Evolutionary conservation across 2,329 filamentous ascomycete species (phyloP), one percentile per base, ranked within the genome.

Genomic region (Ascosphaera aggregata): DNA sequence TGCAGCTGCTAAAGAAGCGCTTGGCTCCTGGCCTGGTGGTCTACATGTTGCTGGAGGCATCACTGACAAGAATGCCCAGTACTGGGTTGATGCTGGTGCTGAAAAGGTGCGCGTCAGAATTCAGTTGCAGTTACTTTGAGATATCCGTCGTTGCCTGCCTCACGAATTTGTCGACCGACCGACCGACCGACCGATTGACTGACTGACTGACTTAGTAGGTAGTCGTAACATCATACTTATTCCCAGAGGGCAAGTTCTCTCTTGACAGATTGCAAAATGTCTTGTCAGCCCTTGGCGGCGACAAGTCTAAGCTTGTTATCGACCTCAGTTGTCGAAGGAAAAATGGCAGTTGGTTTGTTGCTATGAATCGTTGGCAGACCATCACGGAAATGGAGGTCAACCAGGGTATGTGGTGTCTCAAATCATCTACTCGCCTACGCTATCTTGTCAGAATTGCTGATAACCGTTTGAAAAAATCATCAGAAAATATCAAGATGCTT

Each of bases 301-400:
- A 92, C 53, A 81, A 66, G 53, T 61, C 65, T 37, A 89, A 80
- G 58, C 71, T 98, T 37, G 86, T 98, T 47, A 85, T 98, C 54
- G 89, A 98, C 53, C 69, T 98, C 18, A 93, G 84, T 58, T 98
- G 89, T 54, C 73, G 89, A 39, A 67, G 75, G 42, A 76, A 74
- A 43, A 78, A 67, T 30, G 65, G 76, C 41, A 76, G 64, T 31
- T 98, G 89, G 89, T 84, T 80, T 50, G 89, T 98, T n/a, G 86
- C 89, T 40, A 98, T 92, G 77, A 81, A 98, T 58, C 92, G 92
- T 57, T 98, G 89, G 89, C 89, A 95, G 65, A 93, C 82, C 1
- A 76, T 95, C 41, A 95, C 89, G 1, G 81, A 94, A 51, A 92
- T 93, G 74, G 82, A 94, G 54, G 73, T 98, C 46, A 86, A 76